Conservation (phyloP, 2,329 filamentous ascomycete species). For the Trichophyton equinum region DNA sequence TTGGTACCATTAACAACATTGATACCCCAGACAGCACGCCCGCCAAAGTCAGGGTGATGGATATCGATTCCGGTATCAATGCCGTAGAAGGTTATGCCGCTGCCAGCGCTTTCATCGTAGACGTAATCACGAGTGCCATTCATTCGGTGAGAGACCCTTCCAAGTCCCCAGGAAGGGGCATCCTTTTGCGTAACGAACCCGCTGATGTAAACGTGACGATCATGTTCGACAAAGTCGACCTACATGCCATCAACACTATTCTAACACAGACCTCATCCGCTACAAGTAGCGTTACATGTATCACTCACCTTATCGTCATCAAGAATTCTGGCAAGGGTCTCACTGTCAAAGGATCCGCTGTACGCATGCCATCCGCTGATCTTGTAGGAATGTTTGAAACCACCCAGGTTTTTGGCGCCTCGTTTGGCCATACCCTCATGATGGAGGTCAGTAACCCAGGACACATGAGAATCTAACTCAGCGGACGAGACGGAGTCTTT, state of each 20-base stretch:
- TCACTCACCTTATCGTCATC: slow-evolving; percentile 8
- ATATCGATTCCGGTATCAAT: slow-evolving; percentile 29
- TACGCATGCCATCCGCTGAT: slow-evolving; percentile 13
- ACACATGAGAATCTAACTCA: slow-evolving; percentile 10
- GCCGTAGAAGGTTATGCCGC: slow-evolving; percentile 25
- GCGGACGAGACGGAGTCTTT: slow-evolving; percentile 6
- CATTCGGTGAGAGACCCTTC: slow-evolving; percentile 22
- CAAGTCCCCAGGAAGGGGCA: slow-evolving; percentile 25
- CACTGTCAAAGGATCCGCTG: slow-evolving; percentile 10
- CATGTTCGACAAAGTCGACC: slow-evolving; percentile 13
- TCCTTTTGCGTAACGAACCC: slow-evolving; percentile 10
- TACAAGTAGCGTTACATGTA: not conserved
- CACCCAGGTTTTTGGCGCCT: not conserved
- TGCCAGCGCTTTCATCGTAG: slow-evolving; percentile 25
- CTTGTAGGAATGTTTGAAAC: slow-evolving; percentile 8
- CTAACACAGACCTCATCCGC: not conserved
- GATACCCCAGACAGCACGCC: slow-evolving; percentile 24
- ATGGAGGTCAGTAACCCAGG: slow-evolving; percentile 9
- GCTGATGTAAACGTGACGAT: slow-evolving; percentile 6
- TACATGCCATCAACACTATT: slow-evolving; percentile 4
- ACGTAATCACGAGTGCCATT: slow-evolving; percentile 19
- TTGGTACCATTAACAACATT: slow-evolving; percentile 19
- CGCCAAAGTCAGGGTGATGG: slow-evolving; percentile 24
- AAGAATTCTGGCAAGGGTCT: slow-evolving; percentile 8
- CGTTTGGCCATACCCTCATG: slow-evolving; percentile 2